These are phyloP conservation scores for Baorangia bicolor DNA, from an alignment of 768 basidiomycete species.

Conservation along the genomic window DNA sequence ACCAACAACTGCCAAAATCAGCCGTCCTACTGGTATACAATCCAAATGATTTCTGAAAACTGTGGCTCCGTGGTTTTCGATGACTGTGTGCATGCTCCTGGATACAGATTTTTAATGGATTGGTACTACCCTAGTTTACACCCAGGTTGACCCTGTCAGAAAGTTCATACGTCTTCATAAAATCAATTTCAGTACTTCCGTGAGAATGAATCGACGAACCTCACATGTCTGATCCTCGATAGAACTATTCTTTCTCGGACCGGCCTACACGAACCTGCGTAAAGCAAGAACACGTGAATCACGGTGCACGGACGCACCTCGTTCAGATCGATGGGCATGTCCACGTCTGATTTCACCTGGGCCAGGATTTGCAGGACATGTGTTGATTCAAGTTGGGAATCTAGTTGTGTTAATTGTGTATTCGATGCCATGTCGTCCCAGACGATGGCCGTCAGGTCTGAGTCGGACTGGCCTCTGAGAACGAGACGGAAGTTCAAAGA, in stretches of 20 bases:
- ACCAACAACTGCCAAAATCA: too few relatives aligned
- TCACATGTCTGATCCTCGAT: neutral
- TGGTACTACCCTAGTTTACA: too few relatives aligned
- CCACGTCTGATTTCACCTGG: neutral
- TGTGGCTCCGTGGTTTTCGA: too few relatives aligned
- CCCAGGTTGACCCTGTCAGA: too few relatives aligned
- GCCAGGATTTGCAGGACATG: neutral
- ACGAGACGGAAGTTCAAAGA: constrained; percentile 15
- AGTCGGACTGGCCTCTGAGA: constrained; percentile 5
- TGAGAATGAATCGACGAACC: too few relatives aligned
- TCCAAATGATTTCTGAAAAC: too few relatives aligned
- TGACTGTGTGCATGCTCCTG: too few relatives aligned
- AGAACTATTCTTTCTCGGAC: neutral
- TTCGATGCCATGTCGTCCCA: neutral
- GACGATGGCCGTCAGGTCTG: neutral
- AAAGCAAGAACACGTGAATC: neutral
- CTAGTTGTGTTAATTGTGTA: neutral
- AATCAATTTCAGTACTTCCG: too few relatives aligned
- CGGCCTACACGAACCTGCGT: neutral
- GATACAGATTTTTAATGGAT: too few relatives aligned
- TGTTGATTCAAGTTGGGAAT: neutral
- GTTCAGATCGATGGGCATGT: neutral
- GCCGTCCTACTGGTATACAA: too few relatives aligned
- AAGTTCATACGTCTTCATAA: too few relatives aligned
- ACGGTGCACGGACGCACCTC: neutral